phyloP scores from a whole-genome alignment of 2,329 filamentous ascomycete genomes.

The Penicillium sp. region DNA sequence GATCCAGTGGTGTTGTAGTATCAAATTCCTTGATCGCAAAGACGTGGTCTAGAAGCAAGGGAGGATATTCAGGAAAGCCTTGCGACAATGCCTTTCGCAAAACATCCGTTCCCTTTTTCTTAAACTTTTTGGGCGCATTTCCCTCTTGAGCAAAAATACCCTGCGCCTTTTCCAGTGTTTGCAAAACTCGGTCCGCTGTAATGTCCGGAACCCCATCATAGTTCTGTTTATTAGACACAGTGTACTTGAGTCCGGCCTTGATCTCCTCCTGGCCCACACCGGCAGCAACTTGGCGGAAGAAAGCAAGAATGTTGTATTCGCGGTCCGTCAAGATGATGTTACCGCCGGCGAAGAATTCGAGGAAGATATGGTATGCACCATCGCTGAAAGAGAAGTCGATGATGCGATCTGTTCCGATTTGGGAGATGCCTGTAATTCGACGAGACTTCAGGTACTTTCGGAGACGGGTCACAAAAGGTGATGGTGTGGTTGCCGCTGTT shows the following conservation, averaged over 20 bases:
- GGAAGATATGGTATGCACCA: slow-evolving; percentile 78
- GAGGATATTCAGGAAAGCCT: slow-evolving; percentile 84
- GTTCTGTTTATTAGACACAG: slow-evolving; percentile 79
- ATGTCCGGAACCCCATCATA: slow-evolving; percentile 71
- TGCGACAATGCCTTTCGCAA: slow-evolving; percentile 76
- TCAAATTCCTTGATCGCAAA: slow-evolving; percentile 71
- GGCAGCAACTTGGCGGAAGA: slow-evolving; percentile 76
- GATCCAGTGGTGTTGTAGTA: slow-evolving; percentile 61
- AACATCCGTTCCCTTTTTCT: slow-evolving; percentile 71
- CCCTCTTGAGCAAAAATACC: slow-evolving; percentile 39
- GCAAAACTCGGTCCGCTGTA: slow-evolving; percentile 68
- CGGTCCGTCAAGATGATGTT: slow-evolving; percentile 91
- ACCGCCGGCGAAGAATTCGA: slow-evolving; percentile 95
- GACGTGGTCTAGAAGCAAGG: slow-evolving; percentile 81
- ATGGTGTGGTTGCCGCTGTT: slow-evolving; percentile 79
- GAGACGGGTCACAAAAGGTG: slow-evolving; percentile 77
- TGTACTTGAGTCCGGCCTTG: slow-evolving; percentile 73
- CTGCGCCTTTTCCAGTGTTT: slow-evolving; percentile 66
- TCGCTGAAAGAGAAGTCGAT: slow-evolving; percentile 92
- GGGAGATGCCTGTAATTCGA: slow-evolving; percentile 73
- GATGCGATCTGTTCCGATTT: slow-evolving; percentile 90
- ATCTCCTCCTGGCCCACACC: slow-evolving; percentile 82
- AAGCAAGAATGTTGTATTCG: slow-evolving; percentile 74
- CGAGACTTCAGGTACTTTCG: slow-evolving; percentile 87
- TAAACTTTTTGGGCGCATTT: slow-evolving; percentile 60